These are phyloP conservation scores for Paracorniculantispora psalliotae DNA, from an alignment of 2,329 filamentous ascomycete genomes.

Conservation along the genomic window DNA sequence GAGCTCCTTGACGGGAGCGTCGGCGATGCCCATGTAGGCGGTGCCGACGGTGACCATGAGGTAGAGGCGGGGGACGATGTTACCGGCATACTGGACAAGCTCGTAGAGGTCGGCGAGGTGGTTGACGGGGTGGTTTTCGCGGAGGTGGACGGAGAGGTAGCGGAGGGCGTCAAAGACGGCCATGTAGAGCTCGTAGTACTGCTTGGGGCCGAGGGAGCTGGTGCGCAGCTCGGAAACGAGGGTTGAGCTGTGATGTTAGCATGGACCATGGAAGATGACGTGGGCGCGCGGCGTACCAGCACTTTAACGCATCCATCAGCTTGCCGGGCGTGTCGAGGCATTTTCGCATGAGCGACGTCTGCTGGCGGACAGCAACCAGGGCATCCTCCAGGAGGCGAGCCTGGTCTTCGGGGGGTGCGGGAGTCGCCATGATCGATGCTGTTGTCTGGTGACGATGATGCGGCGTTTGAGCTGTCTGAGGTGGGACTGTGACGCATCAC, in stretches of 20 bases:
- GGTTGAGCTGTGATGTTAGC: conserved; percentile 65
- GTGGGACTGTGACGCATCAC: neutral
- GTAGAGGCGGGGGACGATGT: conserved; percentile 93
- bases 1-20: conserved; percentile 97
- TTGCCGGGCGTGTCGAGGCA: conserved; percentile 96
- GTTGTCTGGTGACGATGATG: neutral
- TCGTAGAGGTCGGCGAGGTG: conserved; percentile 98
- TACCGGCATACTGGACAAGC: conserved; percentile 95
- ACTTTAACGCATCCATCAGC: conserved; percentile 99
- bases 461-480: too few species aligned
- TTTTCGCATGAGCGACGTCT: conserved; percentile 95
- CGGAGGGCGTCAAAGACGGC: conserved; percentile 95
- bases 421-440: conserved; percentile 39
- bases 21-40: conserved; percentile 97
- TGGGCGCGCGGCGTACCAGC: conserved; percentile 78
- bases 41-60: conserved; percentile 99
- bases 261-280: neutral
- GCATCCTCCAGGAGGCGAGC: conserved; percentile 96
- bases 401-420: conserved; percentile 70
- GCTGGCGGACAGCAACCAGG: conserved; percentile 90
- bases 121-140: conserved; percentile 95
- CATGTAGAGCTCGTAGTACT: conserved; percentile 99
- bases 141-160: conserved; percentile 92
- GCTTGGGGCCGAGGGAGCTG: conserved; percentile 94
- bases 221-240: conserved; percentile 97